Conservation (phyloP, 2,329 filamentous ascomycete genomes). For the Penicillium digitatum region DNA sequence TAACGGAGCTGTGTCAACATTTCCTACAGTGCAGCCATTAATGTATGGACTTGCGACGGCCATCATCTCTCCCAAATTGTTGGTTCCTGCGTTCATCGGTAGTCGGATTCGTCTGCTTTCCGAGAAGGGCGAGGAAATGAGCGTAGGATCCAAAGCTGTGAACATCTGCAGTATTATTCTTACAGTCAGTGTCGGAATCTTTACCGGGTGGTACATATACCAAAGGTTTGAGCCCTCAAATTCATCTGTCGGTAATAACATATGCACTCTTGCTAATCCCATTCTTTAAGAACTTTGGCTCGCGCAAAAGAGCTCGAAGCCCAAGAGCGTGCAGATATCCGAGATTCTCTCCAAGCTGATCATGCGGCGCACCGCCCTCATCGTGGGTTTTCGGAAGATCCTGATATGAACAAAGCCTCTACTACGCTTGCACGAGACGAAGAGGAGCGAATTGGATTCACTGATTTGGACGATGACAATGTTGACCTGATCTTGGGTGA, state of each 20-base stretch:
- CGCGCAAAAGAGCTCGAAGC: slow-evolving; percentile 49
- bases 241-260: not conserved
- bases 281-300: slow-evolving; percentile 43
- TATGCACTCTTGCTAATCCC: not conserved
- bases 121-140: slow-evolving; percentile 81
- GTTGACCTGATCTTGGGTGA: slow-evolving; percentile 46
- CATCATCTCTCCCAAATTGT: slow-evolving; percentile 75
- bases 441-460: slow-evolving; percentile 42
- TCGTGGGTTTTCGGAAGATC: slow-evolving; percentile 38
- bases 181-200: slow-evolving; percentile 66
- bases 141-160: slow-evolving; percentile 67
- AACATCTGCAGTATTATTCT: slow-evolving; percentile 79
- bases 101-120: slow-evolving; percentile 75
- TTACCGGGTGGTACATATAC: slow-evolving; percentile 83
- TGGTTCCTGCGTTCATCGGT: slow-evolving; percentile 91
- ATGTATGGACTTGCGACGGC: slow-evolving; percentile 79
- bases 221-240: slow-evolving; percentile 45
- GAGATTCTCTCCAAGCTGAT: slow-evolving; percentile 33
- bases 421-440: slow-evolving; percentile 42
- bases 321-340: slow-evolving; percentile 43
- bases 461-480: slow-evolving; percentile 39
- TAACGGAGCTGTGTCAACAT: slow-evolving; percentile 91
- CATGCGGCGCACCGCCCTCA: slow-evolving; percentile 36
- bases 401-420: slow-evolving; percentile 39
- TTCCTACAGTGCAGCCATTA: slow-evolving; percentile 75